phyloP scores from a whole-genome alignment of 441 rosid species.

The Eruca vesicaria region DNA sequence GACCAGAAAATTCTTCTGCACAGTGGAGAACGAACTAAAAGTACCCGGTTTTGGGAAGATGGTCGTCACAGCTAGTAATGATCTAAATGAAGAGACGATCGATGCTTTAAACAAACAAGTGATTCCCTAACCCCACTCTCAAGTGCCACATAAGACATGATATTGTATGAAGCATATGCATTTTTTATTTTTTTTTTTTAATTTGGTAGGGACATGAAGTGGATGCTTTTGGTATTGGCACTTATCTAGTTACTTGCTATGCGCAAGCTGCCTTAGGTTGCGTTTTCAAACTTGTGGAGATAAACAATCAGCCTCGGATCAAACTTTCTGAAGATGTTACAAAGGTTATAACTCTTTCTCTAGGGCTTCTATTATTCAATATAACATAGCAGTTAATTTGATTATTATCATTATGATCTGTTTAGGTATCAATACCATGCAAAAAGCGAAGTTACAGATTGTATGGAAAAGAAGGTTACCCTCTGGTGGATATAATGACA shows the following conservation, averaged over 20 bases:
- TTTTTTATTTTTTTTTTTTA: background rate
- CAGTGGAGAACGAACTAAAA: constrained; percentile 66
- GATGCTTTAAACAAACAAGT: constrained; percentile 97
- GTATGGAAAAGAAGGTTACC: constrained; percentile 82
- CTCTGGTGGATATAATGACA: constrained; percentile 91
- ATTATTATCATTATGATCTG: background rate
- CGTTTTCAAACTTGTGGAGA: constrained; percentile 96
- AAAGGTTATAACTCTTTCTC: background rate
- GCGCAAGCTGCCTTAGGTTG: constrained; percentile 94
- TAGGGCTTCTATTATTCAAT: background rate
- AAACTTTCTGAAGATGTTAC: constrained; percentile 97
- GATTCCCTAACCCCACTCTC: background rate
- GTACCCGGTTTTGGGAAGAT: constrained; percentile 70
- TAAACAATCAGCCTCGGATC: constrained; percentile 86
- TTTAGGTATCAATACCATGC: constrained; percentile 92
- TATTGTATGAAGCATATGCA: background rate
- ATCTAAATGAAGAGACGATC: constrained; percentile 90
- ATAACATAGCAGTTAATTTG: background rate
- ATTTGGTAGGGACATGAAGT: constrained; percentile 46
- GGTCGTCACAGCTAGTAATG: constrained; percentile 84
- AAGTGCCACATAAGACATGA: background rate
- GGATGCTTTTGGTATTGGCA: constrained; percentile 87
- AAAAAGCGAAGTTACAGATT: constrained; percentile 70
- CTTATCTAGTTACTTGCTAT: constrained; percentile 85
- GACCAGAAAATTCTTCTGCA: constrained; percentile 63